A percentile compares a stretch with the other conserved stretches of the same genome.
These are phyloP conservation scores for Trametes punicea DNA, from an alignment of 768 basidiomycete species.

Conservation along the genomic window DNA sequence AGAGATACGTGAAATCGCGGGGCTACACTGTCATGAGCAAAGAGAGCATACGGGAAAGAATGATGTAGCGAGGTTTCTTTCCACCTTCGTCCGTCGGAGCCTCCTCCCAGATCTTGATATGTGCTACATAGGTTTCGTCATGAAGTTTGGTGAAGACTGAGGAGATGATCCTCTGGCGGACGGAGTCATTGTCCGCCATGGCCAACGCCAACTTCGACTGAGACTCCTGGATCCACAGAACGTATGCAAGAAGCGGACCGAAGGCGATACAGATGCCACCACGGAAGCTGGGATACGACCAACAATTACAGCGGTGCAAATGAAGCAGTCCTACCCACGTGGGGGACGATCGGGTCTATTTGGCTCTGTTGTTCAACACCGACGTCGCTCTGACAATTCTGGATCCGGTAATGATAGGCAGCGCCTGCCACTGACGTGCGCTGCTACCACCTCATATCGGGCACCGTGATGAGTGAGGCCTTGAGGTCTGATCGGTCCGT, in stretches of 20 bases:
- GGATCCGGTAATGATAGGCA: too few relatives aligned
- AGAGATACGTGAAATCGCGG: slow-evolving; percentile 1
- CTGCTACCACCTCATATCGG: too few relatives aligned
- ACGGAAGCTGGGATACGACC: too few relatives aligned
- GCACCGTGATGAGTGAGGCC: too few relatives aligned
- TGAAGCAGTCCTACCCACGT: too few relatives aligned
- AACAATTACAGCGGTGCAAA: too few relatives aligned
- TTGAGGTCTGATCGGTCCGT: too few relatives aligned
- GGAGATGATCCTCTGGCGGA: slow-evolving; percentile 68
- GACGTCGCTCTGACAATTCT: slow-evolving; percentile 16
- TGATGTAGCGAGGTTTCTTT: slow-evolving; percentile 84
- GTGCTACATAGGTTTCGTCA: slow-evolving; percentile 81
- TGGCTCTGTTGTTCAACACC: slow-evolving; percentile 24
- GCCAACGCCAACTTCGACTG: background rate
- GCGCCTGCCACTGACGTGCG: too few relatives aligned
- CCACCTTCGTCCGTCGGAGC: slow-evolving; percentile 61
- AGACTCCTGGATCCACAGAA: background rate
- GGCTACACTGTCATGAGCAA: background rate
- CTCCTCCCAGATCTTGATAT: slow-evolving; percentile 95
- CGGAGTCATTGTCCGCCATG: slow-evolving; percentile 42
- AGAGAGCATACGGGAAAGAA: slow-evolving; percentile 78
- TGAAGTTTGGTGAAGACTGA: slow-evolving; percentile 79
- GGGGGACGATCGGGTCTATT: slow-evolving; percentile 12
- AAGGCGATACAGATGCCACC: background rate
- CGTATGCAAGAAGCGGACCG: background rate